Conservation (phyloP, 495 filamentous ascomycete species). For the Trichocladium uniseriatum region DNA sequence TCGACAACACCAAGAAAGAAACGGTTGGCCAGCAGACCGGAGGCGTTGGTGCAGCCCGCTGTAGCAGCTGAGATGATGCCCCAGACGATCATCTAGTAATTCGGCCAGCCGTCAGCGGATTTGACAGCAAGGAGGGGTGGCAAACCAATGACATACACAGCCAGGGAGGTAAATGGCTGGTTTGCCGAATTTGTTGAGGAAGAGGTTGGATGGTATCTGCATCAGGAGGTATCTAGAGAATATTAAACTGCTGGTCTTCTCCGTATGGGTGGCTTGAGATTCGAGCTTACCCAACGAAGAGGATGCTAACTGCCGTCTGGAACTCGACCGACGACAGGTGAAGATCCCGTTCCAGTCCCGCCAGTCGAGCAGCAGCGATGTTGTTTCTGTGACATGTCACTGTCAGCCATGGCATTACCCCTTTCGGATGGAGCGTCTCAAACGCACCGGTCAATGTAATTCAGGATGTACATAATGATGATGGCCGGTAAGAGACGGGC, state of each 20-base stretch:
- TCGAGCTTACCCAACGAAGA: slow-evolving; percentile 75
- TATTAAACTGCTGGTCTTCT: no score
- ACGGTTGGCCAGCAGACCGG: slow-evolving; percentile 53
- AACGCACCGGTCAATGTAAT: slow-evolving; percentile 62
- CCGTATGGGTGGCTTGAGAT: no score
- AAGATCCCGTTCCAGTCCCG: slow-evolving; percentile 40
- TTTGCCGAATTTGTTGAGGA: slow-evolving; percentile 48
- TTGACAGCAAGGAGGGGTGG: neutral
- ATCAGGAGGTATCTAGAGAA: slow-evolving; percentile 44
- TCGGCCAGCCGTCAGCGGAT: neutral
- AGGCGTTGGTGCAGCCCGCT: slow-evolving; percentile 50
- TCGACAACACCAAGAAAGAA: slow-evolving; percentile 64
- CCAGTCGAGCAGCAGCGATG: slow-evolving; percentile 44
- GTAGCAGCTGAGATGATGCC: slow-evolving; percentile 60
- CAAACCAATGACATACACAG: slow-evolving; percentile 32
- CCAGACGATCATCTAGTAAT: slow-evolving; percentile 55
- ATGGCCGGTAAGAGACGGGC: slow-evolving; percentile 49
- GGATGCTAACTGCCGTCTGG: slow-evolving; percentile 56
- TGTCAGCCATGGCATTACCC: neutral
- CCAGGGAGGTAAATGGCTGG: slow-evolving; percentile 57
- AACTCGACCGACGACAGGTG: slow-evolving; percentile 37
- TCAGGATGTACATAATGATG: slow-evolving; percentile 57
- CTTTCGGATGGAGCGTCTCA: no score
- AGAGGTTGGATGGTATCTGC: slow-evolving; percentile 53
- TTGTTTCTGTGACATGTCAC: slow-evolving; percentile 31